phyloP scores from a whole-genome alignment of 2,329 filamentous ascomycete species.

The Rhynchosporium agropyri region DNA sequence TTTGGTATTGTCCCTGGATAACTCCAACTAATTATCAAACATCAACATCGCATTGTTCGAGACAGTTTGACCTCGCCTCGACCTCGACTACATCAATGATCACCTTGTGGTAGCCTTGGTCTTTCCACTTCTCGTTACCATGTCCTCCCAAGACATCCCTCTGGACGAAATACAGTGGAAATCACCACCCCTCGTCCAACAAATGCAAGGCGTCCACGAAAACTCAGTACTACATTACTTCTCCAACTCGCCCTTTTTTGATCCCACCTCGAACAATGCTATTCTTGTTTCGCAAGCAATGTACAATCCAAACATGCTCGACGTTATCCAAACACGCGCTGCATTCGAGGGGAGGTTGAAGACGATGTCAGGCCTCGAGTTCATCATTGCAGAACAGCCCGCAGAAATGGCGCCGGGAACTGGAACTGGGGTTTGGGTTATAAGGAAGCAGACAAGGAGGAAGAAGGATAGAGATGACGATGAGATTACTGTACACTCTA shows the following conservation, averaged over 20 bases:
- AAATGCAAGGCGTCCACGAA: slow-evolving; percentile 60
- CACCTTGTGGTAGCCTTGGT: background rate
- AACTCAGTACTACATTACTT: slow-evolving; percentile 69
- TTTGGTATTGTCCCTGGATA: background rate
- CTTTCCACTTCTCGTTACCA: slow-evolving; percentile 34
- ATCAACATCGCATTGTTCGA: background rate
- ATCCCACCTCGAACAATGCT: slow-evolving; percentile 68
- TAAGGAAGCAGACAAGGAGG: slow-evolving; percentile 66
- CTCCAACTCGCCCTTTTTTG: slow-evolving; percentile 68
- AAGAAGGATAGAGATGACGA: slow-evolving; percentile 59
- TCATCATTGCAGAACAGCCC: slow-evolving; percentile 66
- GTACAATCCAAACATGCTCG: slow-evolving; percentile 61
- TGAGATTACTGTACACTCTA: slow-evolving; percentile 60
- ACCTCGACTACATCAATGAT: background rate
- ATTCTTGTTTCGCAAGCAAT: slow-evolving; percentile 63
- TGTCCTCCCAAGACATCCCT: slow-evolving; percentile 54
- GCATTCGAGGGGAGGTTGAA: slow-evolving; percentile 64
- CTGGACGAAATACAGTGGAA: slow-evolving; percentile 71
- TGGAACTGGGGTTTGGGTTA: slow-evolving; percentile 68
- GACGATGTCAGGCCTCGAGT: slow-evolving; percentile 69
- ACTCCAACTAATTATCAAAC: background rate
- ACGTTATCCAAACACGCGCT: slow-evolving; percentile 61
- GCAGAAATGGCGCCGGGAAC: slow-evolving; percentile 63
- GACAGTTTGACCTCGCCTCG: background rate
- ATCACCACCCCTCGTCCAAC: slow-evolving; percentile 52